phyloP scores from a whole-genome alignment of 2,329 filamentous ascomycete genomes.

The Fusarium papillatum region DNA sequence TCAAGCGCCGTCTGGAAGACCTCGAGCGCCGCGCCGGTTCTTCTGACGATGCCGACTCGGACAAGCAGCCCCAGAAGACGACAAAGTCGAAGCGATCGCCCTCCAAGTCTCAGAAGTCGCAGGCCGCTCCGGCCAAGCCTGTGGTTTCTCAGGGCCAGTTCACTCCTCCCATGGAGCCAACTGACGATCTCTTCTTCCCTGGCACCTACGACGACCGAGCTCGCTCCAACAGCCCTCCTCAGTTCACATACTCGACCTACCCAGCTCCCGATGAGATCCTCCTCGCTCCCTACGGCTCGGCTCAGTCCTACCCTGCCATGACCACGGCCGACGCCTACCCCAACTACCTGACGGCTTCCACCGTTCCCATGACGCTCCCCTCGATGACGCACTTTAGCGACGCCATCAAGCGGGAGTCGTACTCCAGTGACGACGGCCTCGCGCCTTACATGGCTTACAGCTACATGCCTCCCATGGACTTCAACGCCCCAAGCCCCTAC shows the following conservation, averaged over 20 bases:
- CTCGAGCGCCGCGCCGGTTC: conserved; percentile 82
- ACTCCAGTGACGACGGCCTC: conserved; percentile 70
- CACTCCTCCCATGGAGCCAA: conserved; percentile 70
- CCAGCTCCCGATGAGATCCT: conserved; percentile 75
- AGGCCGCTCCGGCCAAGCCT: conserved; percentile 51
- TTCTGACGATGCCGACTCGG: conserved; percentile 59
- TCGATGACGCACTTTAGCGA: conserved; percentile 75
- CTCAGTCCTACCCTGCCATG: conserved; percentile 65
- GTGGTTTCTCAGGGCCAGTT: conserved; percentile 66
- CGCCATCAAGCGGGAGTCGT: conserved; percentile 76
- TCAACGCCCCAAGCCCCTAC: conserved; percentile 72
- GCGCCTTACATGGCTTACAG: conserved; percentile 78
- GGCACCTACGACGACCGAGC: conserved; percentile 73
- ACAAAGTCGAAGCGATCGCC: conserved; percentile 49
- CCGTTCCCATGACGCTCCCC: conserved; percentile 71
- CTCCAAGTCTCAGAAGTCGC: conserved; percentile 48
- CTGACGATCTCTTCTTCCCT: conserved; percentile 78
- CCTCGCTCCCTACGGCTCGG: conserved; percentile 70
- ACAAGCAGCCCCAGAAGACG: conserved; percentile 45
- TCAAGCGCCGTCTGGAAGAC: conserved; percentile 90
- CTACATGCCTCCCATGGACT: conserved; percentile 75
- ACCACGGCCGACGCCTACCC: conserved; percentile 65
- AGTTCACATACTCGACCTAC: conserved; percentile 77
- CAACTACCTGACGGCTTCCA: conserved; percentile 66
- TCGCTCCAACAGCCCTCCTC: conserved; percentile 78